Conservation (phyloP, 1,284 basidiomycete genomes). For the Bondarzewia mesenterica region DNA sequence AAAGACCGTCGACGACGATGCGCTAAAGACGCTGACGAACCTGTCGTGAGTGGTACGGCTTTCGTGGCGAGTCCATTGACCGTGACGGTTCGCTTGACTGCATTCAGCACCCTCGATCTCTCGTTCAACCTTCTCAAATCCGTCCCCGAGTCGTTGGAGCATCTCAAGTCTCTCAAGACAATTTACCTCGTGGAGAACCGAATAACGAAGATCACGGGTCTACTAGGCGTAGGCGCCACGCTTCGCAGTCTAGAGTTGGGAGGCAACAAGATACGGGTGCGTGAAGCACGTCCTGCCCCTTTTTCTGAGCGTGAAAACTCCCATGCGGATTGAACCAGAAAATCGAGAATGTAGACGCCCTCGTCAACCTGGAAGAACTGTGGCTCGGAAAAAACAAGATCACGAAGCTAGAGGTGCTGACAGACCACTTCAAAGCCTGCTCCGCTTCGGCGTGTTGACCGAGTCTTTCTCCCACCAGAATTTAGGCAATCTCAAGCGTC, state of each 20-base stretch:
- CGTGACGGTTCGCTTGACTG: constrained; percentile 1
- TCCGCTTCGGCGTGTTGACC: neutral
- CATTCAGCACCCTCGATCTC: constrained; percentile 72
- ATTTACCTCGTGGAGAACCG: constrained; percentile 97
- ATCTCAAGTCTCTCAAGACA: constrained; percentile 59
- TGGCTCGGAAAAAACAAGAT: constrained; percentile 99
- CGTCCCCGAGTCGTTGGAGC: constrained; percentile 56
- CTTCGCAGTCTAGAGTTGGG: constrained; percentile 87
- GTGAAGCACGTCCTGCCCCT: constrained; percentile 13
- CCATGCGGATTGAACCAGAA: constrained; percentile 34
- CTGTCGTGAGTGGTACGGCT: constrained; percentile 52
- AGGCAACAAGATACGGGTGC: constrained; percentile 82
- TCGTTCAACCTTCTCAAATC: constrained; percentile 88
- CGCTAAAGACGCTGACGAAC: constrained; percentile 51
- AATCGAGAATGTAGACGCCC: constrained; percentile 83
- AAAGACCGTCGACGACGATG: constrained; percentile 59
- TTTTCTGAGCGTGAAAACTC: constrained; percentile 2
- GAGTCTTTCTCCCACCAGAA: constrained; percentile 28
- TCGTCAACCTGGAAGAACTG: constrained; percentile 82
- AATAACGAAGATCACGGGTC: constrained; percentile 71
- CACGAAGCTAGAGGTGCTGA: constrained; percentile 69
- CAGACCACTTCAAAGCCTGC: constrained; percentile 2
- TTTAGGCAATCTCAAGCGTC: constrained; percentile 56
- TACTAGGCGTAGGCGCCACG: constrained; percentile 52
- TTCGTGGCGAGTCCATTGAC: neutral